Evolutionary conservation across 331 rosid genomes (phyloP).

Genomic region (Malus hybrid): DNA sequence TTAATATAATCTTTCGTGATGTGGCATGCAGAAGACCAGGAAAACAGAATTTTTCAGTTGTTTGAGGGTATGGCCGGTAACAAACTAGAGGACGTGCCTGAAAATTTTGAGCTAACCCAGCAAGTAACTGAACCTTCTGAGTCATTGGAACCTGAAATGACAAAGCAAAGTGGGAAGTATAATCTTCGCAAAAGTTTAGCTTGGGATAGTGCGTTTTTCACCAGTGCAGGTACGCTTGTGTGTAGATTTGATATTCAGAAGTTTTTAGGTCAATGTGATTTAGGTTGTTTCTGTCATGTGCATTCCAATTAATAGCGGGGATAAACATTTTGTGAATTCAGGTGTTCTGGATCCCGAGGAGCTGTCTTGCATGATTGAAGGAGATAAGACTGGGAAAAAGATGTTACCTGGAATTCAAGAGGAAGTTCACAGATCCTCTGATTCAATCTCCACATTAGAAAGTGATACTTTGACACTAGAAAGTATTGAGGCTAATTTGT

Average conservation of each 20-base stretch:
- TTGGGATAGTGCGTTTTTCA: slow-evolving; percentile 95
- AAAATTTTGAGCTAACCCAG: slow-evolving; percentile 32
- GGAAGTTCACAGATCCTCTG: slow-evolving; percentile 63
- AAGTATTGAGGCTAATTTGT: slow-evolving; percentile 51
- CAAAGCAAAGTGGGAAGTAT: slow-evolving; percentile 49
- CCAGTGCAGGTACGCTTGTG: slow-evolving; percentile 60
- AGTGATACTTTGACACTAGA: slow-evolving; percentile 71
- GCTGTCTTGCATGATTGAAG: slow-evolving; percentile 69
- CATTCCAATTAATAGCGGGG: background rate
- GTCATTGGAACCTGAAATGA: slow-evolving; percentile 31
- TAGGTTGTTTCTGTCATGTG: background rate
- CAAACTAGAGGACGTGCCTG: slow-evolving; percentile 44
- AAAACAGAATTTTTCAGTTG: slow-evolving; percentile 14
- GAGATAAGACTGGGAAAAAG: slow-evolving; percentile 51
- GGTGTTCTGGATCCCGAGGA: slow-evolving; percentile 93
- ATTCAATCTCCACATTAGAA: slow-evolving; percentile 65
- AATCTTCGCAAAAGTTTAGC: slow-evolving; percentile 94
- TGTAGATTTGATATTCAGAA: background rate
- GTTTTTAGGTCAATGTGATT: background rate
- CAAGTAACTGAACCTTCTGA: slow-evolving; percentile 38
- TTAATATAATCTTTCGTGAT: background rate
- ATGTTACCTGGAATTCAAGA: slow-evolving; percentile 56
- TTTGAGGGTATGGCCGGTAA: slow-evolving; percentile 35
- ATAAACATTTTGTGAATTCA: slow-evolving; percentile 23
- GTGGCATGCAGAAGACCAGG: slow-evolving; percentile 34